Evolutionary conservation across 192 early-diverging fungal genomes (phyloP).

Genomic region (Funneliformis mosseae): DNA sequence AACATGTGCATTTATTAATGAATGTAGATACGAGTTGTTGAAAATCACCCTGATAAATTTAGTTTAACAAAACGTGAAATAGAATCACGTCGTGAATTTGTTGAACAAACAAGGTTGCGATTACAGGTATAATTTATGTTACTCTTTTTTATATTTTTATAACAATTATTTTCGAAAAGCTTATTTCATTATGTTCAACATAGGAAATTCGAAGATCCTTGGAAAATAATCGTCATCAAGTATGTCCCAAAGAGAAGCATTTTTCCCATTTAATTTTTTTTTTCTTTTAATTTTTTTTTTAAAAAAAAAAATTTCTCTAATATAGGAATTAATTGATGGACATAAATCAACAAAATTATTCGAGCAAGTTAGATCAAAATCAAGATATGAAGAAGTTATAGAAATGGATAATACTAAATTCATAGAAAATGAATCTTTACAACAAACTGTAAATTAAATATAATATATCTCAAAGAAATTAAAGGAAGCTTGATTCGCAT

Average conservation of each 20-base stretch:
- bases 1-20: slow-evolving; percentile 36
- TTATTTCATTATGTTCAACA: neutral
- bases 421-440: slow-evolving; percentile 39
- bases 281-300: neutral
- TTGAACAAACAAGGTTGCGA: slow-evolving; percentile 9
- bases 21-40: slow-evolving; percentile 10
- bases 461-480: neutral
- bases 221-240: neutral
- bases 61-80: slow-evolving; percentile 20
- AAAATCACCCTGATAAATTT: slow-evolving; percentile 1
- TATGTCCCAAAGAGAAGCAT: neutral
- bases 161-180: neutral
- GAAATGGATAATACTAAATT: slow-evolving; percentile 37
- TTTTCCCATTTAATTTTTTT: no score
- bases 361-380: neutral
- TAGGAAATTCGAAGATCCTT: neutral
- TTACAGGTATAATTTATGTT: slow-evolving; percentile 7
- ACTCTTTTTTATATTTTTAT: neutral
- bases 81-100: slow-evolving; percentile 21
- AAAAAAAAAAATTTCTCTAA: neutral
- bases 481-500: neutral
- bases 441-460: slow-evolving; percentile 39
- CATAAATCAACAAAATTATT: neutral
- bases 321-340: neutral
- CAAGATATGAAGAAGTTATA: slow-evolving; percentile 26